Conservation (phyloP, 139 green algal species). For the Medakamo hakoo region DNA sequence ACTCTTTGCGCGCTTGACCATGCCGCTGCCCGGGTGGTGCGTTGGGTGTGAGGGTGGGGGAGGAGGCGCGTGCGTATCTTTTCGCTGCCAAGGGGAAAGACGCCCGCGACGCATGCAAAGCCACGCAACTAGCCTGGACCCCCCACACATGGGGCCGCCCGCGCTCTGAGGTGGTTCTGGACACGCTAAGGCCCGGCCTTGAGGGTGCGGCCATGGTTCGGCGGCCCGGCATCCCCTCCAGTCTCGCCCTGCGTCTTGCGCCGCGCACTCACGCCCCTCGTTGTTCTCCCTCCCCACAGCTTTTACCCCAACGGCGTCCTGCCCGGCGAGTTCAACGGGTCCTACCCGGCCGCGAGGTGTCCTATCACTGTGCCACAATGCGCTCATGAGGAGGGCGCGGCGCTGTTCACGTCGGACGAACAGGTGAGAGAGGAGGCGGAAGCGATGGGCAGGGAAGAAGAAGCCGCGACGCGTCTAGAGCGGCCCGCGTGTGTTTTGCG, state of each 20-base stretch:
- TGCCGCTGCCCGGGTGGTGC: background rate
- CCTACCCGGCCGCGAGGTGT: background rate
- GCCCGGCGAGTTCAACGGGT: background rate
- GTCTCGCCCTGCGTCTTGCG: too few relatives aligned
- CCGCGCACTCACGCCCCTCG: background rate
- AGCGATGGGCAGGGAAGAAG: background rate
- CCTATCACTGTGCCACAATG: background rate
- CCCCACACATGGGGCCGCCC: too few relatives aligned
- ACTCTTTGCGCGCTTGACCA: background rate
- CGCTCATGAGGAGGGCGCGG: background rate
- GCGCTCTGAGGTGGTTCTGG: too few relatives aligned
- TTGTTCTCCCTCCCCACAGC: background rate
- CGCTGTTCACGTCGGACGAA: background rate
- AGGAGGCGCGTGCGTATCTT: too few relatives aligned
- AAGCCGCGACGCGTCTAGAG: background rate
- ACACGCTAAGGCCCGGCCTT: too few relatives aligned
- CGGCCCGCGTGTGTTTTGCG: background rate
- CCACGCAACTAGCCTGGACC: too few relatives aligned
- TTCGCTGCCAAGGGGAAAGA: too few relatives aligned
- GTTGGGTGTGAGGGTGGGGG: background rate
- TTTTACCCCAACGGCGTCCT: background rate
- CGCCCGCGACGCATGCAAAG: too few relatives aligned
- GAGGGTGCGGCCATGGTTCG: too few relatives aligned
- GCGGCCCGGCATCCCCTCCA: too few relatives aligned
- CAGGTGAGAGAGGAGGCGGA: background rate